A percentile compares a stretch with the other conserved stretches of the same genome.
phyloP scores from a whole-genome alignment of 768 basidiomycete genomes.

The Mycena alexandri region DNA sequence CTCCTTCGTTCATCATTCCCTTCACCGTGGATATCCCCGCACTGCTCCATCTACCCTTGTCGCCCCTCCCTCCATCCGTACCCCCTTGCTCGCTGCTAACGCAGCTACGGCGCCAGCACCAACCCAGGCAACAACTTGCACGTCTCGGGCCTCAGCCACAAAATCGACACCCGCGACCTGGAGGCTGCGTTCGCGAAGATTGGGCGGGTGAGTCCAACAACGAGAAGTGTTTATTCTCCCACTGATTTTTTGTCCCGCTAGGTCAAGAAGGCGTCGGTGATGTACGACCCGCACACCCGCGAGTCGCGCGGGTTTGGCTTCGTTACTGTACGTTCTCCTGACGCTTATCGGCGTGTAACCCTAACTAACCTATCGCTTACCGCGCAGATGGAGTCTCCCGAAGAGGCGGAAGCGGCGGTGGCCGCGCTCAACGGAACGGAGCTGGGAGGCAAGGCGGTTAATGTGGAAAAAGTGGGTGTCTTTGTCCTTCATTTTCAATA shows the following conservation, averaged over 20 bases:
- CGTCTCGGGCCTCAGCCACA: conserved; percentile 69
- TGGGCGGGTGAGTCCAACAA: conserved; percentile 69
- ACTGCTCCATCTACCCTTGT: not conserved
- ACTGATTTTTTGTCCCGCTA: conserved; percentile 42
- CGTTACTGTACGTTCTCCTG: conserved; percentile 55
- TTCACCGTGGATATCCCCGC: too few species aligned
- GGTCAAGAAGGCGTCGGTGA: conserved; percentile 80
- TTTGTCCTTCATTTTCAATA: conserved; percentile 7
- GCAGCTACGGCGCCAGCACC: conserved; percentile 61
- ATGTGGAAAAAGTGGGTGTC: conserved; percentile 83
- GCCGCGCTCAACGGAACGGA: conserved; percentile 87
- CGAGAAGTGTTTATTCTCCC: too few species aligned
- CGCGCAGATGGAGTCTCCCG: conserved; percentile 69
- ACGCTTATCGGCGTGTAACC: conserved; percentile 35
- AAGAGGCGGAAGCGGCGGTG: conserved; percentile 94
- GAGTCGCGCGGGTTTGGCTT: conserved; percentile 85
- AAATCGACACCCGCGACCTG: conserved; percentile 85
- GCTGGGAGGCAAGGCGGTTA: conserved; percentile 87
- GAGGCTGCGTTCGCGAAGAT: conserved; percentile 90
- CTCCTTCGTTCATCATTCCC: not conserved
- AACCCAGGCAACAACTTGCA: conserved; percentile 79
- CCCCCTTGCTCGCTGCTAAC: conserved; percentile 20
- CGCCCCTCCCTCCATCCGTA: conserved; percentile 18
- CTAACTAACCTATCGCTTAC: conserved; percentile 23
- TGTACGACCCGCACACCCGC: conserved; percentile 79